phyloP scores from a whole-genome alignment of 2,329 filamentous ascomycete species.

The Botrytis elliptica region DNA sequence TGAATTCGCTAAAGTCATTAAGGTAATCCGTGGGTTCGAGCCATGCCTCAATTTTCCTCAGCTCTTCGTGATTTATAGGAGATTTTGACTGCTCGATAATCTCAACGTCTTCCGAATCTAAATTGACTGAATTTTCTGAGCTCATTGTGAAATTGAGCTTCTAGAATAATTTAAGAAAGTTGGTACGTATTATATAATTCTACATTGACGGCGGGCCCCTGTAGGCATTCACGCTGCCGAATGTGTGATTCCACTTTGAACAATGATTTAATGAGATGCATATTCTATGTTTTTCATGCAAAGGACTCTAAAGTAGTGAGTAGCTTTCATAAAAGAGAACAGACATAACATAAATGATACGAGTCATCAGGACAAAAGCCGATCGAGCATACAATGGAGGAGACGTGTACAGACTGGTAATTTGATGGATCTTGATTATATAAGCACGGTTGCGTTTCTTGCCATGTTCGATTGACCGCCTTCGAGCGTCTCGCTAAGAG shows the following conservation, averaged over 20 bases:
- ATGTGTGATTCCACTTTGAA: background rate
- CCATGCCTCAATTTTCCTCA: conserved; percentile 16
- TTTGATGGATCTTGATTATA: background rate
- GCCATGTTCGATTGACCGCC: background rate
- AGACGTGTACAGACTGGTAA: background rate
- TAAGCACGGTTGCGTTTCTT: background rate
- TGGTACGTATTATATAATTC: background rate
- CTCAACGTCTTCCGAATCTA: background rate
- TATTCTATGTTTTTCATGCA: too few species aligned
- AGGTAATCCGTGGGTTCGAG: conserved; percentile 29
- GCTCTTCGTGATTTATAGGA: background rate
- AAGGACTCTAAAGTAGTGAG: too few species aligned
- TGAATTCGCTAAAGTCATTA: conserved; percentile 26
- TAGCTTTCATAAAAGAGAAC: background rate
- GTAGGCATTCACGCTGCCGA: background rate
- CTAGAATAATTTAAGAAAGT: background rate
- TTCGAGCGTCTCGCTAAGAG: background rate
- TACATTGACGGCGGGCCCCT: background rate
- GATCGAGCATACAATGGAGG: background rate
- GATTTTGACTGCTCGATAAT: background rate
- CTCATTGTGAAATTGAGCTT: background rate
- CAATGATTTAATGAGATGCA: background rate
- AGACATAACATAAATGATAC: background rate
- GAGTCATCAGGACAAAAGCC: background rate
- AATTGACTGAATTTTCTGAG: background rate